A percentile compares a stretch with the other conserved stretches of the same genome.
These are phyloP conservation scores for Candida gigantensis DNA, from an alignment of 1,139 yeast genomes.

Conservation along the genomic window DNA sequence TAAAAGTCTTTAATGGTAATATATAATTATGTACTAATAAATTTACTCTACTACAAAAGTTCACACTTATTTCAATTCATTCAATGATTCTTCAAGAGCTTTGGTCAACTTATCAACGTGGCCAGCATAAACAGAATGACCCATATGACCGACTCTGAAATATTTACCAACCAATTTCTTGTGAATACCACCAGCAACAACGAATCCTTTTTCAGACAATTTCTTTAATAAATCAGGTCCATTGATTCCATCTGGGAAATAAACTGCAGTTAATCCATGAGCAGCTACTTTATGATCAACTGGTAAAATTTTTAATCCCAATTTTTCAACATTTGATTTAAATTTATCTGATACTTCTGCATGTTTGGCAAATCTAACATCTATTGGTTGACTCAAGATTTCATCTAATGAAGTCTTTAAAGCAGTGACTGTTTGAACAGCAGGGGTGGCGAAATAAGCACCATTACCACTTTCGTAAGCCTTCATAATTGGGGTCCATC, in stretches of 20 bases:
- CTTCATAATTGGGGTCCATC: constrained; percentile 88
- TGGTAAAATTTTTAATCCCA: constrained; percentile 74
- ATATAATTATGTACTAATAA: too few relatives aligned
- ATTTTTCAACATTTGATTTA: constrained; percentile 54
- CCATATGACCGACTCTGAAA: constrained; percentile 97
- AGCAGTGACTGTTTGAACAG: constrained; percentile 83
- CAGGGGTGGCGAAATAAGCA: constrained; percentile 93
- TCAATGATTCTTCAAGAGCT: constrained; percentile 39
- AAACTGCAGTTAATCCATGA: constrained; percentile 84
- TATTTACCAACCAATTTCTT: constrained; percentile 77
- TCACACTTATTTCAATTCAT: constrained; percentile 26
- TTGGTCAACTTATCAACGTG: constrained; percentile 38
- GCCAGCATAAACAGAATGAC: constrained; percentile 51
- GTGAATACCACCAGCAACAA: constrained; percentile 90
- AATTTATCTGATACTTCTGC: constrained; percentile 61
- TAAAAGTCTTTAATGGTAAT: too few relatives aligned
- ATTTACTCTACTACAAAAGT: too few relatives aligned
- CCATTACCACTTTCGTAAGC: constrained; percentile 83
- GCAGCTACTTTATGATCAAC: constrained; percentile 65
- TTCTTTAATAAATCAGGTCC: constrained; percentile 61
- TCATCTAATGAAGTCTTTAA: constrained; percentile 76
- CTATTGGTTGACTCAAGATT: constrained; percentile 61
- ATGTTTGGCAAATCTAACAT: constrained; percentile 65
- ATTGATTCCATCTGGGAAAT: constrained; percentile 74
- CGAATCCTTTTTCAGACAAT: constrained; percentile 68